Evolutionary conservation across 1,139 yeast genomes (phyloP).

Genomic region (Lodderomyces elongisporus): DNA sequence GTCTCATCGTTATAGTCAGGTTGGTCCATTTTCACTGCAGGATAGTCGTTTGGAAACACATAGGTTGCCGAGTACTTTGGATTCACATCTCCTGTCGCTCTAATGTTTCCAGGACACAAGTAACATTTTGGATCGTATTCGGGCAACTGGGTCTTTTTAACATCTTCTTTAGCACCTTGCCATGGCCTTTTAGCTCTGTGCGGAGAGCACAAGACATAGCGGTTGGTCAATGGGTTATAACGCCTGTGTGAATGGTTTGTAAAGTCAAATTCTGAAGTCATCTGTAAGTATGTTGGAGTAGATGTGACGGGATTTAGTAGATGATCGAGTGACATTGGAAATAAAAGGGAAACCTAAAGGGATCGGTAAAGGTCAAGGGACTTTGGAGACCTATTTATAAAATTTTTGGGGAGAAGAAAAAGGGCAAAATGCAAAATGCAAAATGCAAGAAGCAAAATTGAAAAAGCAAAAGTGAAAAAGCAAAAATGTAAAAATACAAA

Average conservation of each 20-base stretch:
- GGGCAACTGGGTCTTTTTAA: constrained; percentile 41
- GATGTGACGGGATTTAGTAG: constrained; percentile 21
- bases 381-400: no score
- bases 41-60: constrained; percentile 63
- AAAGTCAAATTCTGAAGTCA: constrained; percentile 39
- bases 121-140: constrained; percentile 63
- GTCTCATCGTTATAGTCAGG: constrained; percentile 36
- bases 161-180: constrained; percentile 70
- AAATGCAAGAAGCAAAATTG: no score
- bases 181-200: constrained; percentile 77
- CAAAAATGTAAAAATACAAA: no score
- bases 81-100: constrained; percentile 63
- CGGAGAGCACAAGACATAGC: constrained; percentile 69
- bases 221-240: constrained; percentile 58
- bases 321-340: constrained; percentile 16
- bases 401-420: neutral
- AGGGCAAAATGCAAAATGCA: no score
- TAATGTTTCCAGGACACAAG: constrained; percentile 66
- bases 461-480: no score
- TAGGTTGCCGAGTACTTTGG: constrained; percentile 56
- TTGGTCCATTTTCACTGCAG: constrained; percentile 61
- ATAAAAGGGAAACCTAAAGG: neutral
- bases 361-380: neutral
- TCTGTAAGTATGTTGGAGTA: constrained; percentile 16
- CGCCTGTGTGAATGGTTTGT: constrained; percentile 63